These are phyloP conservation scores for Trebouxia sp. DNA, from an alignment of 139 green algal species.

Conservation along the genomic window DNA sequence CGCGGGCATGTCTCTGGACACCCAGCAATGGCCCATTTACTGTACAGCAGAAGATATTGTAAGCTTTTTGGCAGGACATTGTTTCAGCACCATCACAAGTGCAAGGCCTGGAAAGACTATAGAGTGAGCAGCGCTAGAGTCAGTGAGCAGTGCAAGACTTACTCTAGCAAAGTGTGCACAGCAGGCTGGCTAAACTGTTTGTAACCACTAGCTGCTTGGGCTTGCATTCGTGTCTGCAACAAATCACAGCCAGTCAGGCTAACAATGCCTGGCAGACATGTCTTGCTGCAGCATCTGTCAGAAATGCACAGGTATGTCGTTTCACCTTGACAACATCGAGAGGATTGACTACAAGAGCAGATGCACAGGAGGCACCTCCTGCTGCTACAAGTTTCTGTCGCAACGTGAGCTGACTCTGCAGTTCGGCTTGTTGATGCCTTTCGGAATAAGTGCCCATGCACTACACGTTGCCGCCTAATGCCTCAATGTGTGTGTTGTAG, in stretches of 20 bases:
- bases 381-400: slow-evolving; percentile 42
- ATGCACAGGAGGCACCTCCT: slow-evolving; percentile 68
- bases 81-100: neutral
- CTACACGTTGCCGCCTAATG: no score
- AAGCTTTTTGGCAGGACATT: neutral
- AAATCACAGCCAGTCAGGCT: neutral
- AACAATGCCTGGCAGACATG: neutral
- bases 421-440: neutral
- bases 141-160: neutral
- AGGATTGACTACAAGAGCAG: slow-evolving; percentile 76
- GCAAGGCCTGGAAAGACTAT: neutral
- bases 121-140: neutral
- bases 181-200: neutral
- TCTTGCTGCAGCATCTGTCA: neutral
- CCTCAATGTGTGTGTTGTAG: no score
- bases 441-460: slow-evolving; percentile 16
- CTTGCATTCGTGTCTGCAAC: slow-evolving; percentile 68
- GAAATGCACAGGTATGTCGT: neutral
- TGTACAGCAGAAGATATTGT: neutral
- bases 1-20: slow-evolving; percentile 38
- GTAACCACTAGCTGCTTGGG: slow-evolving; percentile 40
- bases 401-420: neutral
- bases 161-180: slow-evolving; percentile 42
- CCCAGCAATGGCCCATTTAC: slow-evolving; percentile 48
- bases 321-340: slow-evolving; percentile 81